These are phyloP conservation scores for Meira nashicola DNA, from an alignment of 1,284 basidiomycete genomes.

Conservation along the genomic window DNA sequence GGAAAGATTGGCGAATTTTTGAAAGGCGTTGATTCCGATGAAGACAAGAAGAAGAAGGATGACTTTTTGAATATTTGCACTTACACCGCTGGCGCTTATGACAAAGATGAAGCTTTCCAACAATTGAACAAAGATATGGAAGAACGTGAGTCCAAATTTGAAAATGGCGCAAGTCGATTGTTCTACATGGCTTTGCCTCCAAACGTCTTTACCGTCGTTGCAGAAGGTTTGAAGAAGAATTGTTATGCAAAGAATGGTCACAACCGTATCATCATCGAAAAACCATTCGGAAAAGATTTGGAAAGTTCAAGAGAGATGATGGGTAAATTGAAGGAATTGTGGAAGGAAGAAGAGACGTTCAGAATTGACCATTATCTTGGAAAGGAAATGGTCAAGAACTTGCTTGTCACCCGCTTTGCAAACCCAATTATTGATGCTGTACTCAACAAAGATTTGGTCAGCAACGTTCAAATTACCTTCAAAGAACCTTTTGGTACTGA, in stretches of 20 bases:
- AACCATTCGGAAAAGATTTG: slow-evolving; percentile 51
- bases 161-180: slow-evolving; percentile 23
- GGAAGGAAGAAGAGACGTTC: slow-evolving; percentile 53
- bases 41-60: slow-evolving; percentile 35
- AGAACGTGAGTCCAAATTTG: slow-evolving; percentile 29
- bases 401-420: slow-evolving; percentile 48
- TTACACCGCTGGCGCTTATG: slow-evolving; percentile 50
- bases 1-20: slow-evolving; percentile 39
- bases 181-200: slow-evolving; percentile 53
- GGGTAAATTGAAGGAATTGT: slow-evolving; percentile 46
- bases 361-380: slow-evolving; percentile 53
- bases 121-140: slow-evolving; percentile 42
- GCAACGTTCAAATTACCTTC: slow-evolving; percentile 54
- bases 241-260: slow-evolving; percentile 43
- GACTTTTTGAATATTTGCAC: slow-evolving; percentile 43
- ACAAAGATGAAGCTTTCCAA: slow-evolving; percentile 45
- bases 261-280: slow-evolving; percentile 51
- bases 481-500: slow-evolving; percentile 55
- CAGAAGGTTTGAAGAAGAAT: slow-evolving; percentile 44
- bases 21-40: slow-evolving; percentile 30
- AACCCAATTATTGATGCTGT: slow-evolving; percentile 49
- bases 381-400: slow-evolving; percentile 53
- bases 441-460: slow-evolving; percentile 52
- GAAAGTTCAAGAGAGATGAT: slow-evolving; percentile 50
- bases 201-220: slow-evolving; percentile 50